Percentiles rank a stretch among this genome's conserved stretches.
Conservation (phyloP, 768 basidiomycete genomes). For the Strobilomyces dryophilus region DNA sequence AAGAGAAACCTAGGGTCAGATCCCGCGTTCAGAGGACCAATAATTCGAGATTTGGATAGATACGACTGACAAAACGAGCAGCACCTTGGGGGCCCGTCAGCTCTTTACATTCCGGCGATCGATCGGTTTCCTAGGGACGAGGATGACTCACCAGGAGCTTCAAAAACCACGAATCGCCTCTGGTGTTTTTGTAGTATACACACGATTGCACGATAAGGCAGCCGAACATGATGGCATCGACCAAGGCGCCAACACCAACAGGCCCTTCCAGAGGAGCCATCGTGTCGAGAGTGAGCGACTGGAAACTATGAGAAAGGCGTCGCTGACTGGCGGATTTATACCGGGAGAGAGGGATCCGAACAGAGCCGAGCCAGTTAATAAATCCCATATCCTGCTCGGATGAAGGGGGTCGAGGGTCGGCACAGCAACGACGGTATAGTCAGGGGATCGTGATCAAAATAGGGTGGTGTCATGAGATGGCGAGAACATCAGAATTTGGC, state of each 20-base stretch:
- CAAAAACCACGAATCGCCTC: constrained; percentile 9
- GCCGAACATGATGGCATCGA: constrained; percentile 23
- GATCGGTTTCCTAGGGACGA: neutral
- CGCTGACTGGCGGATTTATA: constrained; percentile 14
- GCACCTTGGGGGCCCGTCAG: constrained; percentile 12
- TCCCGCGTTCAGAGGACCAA: constrained; percentile 2
- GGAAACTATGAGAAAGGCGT: neutral
- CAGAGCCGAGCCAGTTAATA: neutral
- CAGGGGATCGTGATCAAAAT: constrained; percentile 17
- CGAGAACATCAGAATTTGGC: constrained; percentile 14
- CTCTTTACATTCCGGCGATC: neutral
- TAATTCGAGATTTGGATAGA: neutral
- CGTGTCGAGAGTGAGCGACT: neutral
- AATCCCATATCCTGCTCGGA: constrained; percentile 8
- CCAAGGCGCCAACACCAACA: constrained; percentile 17
- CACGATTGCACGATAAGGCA: constrained; percentile 23
- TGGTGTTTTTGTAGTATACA: constrained; percentile 23
- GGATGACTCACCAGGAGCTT: constrained; percentile 16
- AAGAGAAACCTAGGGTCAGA: constrained; percentile 12
- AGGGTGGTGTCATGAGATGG: neutral
- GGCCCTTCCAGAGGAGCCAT: constrained; percentile 27
- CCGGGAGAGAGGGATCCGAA: constrained; percentile 5
- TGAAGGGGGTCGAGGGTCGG: constrained; percentile 3
- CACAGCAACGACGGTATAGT: constrained; percentile 11
- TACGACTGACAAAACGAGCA: constrained; percentile 17